These are phyloP conservation scores for Marchantia polymorpha DNA, from an alignment of 225 moss, liverwort and hornwort species.

Conservation along the genomic window DNA sequence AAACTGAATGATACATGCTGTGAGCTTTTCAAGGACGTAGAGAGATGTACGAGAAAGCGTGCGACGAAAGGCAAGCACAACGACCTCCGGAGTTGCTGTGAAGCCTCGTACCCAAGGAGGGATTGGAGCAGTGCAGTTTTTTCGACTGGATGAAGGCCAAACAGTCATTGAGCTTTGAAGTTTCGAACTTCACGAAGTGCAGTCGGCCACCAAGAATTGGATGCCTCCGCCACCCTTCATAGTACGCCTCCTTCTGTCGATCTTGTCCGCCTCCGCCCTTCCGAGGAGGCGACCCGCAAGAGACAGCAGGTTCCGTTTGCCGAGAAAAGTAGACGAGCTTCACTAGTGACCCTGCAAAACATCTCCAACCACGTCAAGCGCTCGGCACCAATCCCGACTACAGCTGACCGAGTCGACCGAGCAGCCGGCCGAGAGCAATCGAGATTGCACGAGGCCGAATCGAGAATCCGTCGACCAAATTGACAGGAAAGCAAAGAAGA, in stretches of 20 bases:
- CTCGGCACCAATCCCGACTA: background rate
- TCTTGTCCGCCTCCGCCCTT: slow-evolving; percentile 37
- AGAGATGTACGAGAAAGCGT: no score
- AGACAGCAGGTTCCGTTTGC: slow-evolving; percentile 49
- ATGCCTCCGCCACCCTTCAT: slow-evolving; percentile 70
- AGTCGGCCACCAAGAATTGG: slow-evolving; percentile 93
- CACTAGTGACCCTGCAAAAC: slow-evolving; percentile 66
- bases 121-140: slow-evolving; percentile 54
- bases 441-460: background rate
- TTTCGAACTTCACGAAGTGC: slow-evolving; percentile 97
- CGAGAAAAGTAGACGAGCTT: slow-evolving; percentile 96
- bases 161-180: slow-evolving; percentile 77
- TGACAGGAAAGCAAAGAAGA: background rate
- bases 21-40: no score
- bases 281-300: slow-evolving; percentile 36
- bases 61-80: no score
- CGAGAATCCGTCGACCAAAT: background rate
- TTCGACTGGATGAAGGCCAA: slow-evolving; percentile 91
- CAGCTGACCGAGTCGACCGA: no score
- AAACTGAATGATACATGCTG: no score
- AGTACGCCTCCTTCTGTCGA: slow-evolving; percentile 50
- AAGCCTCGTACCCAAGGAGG: slow-evolving; percentile 19
- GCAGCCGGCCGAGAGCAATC: background rate
- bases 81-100: no score
- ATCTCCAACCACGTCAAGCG: background rate